Base-by-base conservation (phyloP, 1,284 basidiomycete genomes). In the Vanrija pseudolonga region DNA sequence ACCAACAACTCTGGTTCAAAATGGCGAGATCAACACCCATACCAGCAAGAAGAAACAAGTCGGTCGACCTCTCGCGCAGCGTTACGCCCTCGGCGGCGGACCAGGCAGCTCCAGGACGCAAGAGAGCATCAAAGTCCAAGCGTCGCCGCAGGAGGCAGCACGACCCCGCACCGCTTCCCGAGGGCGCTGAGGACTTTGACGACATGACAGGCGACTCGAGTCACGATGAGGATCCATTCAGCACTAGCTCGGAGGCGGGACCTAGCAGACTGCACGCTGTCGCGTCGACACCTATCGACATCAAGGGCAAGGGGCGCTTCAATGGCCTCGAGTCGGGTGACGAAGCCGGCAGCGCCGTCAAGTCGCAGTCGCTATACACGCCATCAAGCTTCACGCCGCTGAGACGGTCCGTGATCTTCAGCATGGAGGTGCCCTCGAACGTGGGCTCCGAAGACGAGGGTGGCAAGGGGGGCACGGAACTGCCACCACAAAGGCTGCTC, bases 311-410 rank as follows among this genome's bases (percentile, higher is more conserved):
- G 40, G 20, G 26, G 8, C 39, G 45, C n/a, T n/a, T 18, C 39
- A 40, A n/a, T 40, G 39, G 39, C 39, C 15, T 20, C 18, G 45
- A 23, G 23, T 26, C 43, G 17, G 43, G 15, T 8, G 41, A 42
- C 20, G 22, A 22, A 24, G 17, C 39, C 26, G 38, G 6, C 41
- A 17, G 6, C 39, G 32, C 24, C n/a, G n/a, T n/a, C 18, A 39
- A 24, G 4, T 24, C 47, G 4, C 22, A 19, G 11, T 26, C 47
- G 6, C 20, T 18, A 1, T 51, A 51, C 46, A 38, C 24, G 9
- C 46, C 52, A 5, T 38, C 49, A 6, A 23, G 40, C 4, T 56
- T 56, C 15, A 51, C 45, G 41, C 54, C 54, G 0, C 46, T 56
- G 19, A 42, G 19, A 22, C 44, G 49, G 9, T 43, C 53, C 19